phyloP scores from a whole-genome alignment of 257 asterid genomes.

The Forsythia suspensa region DNA sequence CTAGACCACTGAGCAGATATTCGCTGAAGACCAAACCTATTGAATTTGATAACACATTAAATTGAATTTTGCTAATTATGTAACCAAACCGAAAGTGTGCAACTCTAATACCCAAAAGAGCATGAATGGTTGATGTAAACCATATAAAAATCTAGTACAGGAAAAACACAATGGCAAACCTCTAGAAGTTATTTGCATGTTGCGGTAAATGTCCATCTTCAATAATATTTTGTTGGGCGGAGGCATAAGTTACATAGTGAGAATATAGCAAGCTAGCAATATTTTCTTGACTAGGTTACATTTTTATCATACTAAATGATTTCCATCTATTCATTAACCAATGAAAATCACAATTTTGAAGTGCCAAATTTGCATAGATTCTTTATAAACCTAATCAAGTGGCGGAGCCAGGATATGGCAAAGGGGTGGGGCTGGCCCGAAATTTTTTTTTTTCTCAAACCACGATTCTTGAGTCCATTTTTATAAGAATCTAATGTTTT shows the following conservation, averaged over 20 bases:
- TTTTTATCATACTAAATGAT: slow-evolving; percentile 1
- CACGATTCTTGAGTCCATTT: too few species aligned
- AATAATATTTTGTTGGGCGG: neutral
- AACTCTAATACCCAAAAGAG: slow-evolving; percentile 6
- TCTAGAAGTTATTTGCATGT: neutral
- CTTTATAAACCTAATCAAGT: neutral
- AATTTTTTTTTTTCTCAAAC: too few species aligned
- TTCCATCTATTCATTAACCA: neutral
- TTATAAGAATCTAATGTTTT: too few species aligned
- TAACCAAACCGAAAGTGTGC: neutral
- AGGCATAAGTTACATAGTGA: neutral
- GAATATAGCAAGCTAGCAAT: neutral
- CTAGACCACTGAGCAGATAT: slow-evolving; percentile 90
- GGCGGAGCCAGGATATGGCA: too few species aligned
- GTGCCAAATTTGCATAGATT: neutral
- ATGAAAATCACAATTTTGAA: neutral
- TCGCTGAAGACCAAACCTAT: slow-evolving; percentile 93
- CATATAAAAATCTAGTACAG: neutral
- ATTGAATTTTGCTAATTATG: slow-evolving; percentile 8
- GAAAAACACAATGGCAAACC: neutral
- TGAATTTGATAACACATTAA: slow-evolving; percentile 17
- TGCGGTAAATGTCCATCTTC: neutral
- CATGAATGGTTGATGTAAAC: slow-evolving; percentile 4
- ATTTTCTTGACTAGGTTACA: too few species aligned
- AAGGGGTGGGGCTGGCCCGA: too few species aligned